Percentiles rank a stretch among this genome's conserved stretches.
phyloP scores from a whole-genome alignment of 441 rosid species.

The Gossypium laxum region DNA sequence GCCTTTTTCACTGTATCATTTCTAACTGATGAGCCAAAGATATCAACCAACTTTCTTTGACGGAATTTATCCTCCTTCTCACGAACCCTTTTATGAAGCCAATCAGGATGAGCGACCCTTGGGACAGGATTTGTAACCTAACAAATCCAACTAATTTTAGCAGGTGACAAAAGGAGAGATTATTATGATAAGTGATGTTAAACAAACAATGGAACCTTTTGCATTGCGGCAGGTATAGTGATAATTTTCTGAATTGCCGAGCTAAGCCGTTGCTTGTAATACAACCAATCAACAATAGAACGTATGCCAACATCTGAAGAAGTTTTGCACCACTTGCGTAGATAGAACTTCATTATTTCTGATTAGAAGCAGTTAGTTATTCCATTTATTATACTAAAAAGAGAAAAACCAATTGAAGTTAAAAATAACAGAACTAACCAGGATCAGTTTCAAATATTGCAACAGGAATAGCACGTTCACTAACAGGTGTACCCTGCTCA shows the following conservation, averaged over 20 bases:
- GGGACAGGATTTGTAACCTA: slow-evolving; percentile 96
- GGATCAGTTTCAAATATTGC: slow-evolving; percentile 86
- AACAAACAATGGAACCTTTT: slow-evolving; percentile 56
- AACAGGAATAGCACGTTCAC: slow-evolving; percentile 99
- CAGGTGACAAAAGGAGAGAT: slow-evolving; percentile 16
- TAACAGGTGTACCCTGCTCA: slow-evolving; percentile 90
- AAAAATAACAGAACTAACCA: slow-evolving; percentile 33
- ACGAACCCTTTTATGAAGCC: slow-evolving; percentile 91
- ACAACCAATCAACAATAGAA: slow-evolving; percentile 85
- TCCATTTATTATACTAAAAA: slow-evolving; percentile 17
- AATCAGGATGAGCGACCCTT: slow-evolving; percentile 92
- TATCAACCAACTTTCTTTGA: slow-evolving; percentile 73
- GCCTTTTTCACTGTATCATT: slow-evolving; percentile 26
- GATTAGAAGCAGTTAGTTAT: slow-evolving; percentile 25
- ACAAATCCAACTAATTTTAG: slow-evolving; percentile 23
- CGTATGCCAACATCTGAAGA: slow-evolving; percentile 64
- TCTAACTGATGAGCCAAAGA: slow-evolving; percentile 38
- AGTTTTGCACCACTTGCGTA: slow-evolving; percentile 92
- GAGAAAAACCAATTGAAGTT: background rate
- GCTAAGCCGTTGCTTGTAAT: slow-evolving; percentile 86
- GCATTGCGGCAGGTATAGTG: slow-evolving; percentile 99
- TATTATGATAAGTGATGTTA: slow-evolving; percentile 13
- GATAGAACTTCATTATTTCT: slow-evolving; percentile 66
- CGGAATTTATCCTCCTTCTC: slow-evolving; percentile 90
- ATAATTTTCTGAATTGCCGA: slow-evolving; percentile 90